Evolutionary conservation across 148 eudicot genomes (phyloP).

Genomic region (Camellia sinensis): DNA sequence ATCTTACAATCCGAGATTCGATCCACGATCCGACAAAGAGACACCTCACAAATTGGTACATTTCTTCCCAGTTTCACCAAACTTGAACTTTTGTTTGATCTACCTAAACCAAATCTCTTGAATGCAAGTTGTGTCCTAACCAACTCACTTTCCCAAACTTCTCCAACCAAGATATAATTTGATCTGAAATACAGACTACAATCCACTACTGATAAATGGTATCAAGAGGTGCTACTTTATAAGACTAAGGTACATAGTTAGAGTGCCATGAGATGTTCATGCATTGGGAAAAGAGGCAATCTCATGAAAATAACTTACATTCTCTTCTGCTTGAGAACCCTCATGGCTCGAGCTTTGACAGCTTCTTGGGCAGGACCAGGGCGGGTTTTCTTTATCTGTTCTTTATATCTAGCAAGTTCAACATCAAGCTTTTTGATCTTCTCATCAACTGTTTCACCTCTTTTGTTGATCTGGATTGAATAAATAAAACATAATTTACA

Average conservation of each 20-base stretch:
- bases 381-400: slow-evolving; percentile 91
- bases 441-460: slow-evolving; percentile 90
- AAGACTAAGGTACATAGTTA: not conserved
- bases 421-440: slow-evolving; percentile 89
- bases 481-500: not conserved
- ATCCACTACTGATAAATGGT: not conserved
- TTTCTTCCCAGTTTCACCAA: no score
- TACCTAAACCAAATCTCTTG: no score
- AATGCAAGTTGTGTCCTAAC: not conserved
- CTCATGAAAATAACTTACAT: slow-evolving; percentile 49
- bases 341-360: slow-evolving; percentile 92
- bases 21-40: no score
- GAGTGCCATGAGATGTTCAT: not conserved
- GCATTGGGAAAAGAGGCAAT: not conserved
- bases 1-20: no score
- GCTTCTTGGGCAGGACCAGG: slow-evolving; percentile 99
- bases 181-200: not conserved
- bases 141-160: not conserved
- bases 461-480: slow-evolving; percentile 64
- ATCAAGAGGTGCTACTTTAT: not conserved
- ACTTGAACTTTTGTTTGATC: no score
- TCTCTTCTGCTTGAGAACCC: slow-evolving; percentile 89
- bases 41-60: no score
- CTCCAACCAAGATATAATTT: not conserved
- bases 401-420: slow-evolving; percentile 83